Base-by-base conservation (phyloP, 2,329 filamentous ascomycete species). In the Phaeomoniella chlamydospora region DNA sequence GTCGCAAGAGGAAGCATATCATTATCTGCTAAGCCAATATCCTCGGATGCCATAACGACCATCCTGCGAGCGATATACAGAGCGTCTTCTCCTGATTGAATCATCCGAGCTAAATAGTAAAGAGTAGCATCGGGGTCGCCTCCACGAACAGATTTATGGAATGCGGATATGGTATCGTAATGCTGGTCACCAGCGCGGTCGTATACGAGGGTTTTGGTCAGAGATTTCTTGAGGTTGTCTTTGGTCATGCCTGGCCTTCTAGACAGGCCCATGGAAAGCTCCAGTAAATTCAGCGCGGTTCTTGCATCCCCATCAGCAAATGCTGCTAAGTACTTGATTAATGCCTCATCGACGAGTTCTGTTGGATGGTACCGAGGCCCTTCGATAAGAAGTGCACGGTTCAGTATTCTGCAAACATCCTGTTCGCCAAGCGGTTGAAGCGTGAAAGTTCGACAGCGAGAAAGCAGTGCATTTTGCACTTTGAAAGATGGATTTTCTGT, bases 401-500 rank as follows among this genome's bases (percentile, higher is more conserved):
- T 60, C 13, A 96, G 61, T 38, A 96, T 94, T 11, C 63, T 62
- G 13, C 72, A 63, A 4, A 96, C 67, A 56, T 92, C 73, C 2
- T 79, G 72, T 16, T 79, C 71, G 0, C 71, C 70, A 31, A 98
- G 69, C 45, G 86, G 78, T 32, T 77, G 65, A 6, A 98, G 62
- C 0, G 85, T 93, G 48, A 98, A 96, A 0, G 85, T 93, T 17
- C 90, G 72, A 57, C 88, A 96, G 33, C 90, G 72, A 15, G 84
- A 93, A 2, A 96, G 67, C 37, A 98, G 66, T 2, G 90, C 88
- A 44, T 75, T 79, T 47, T 90, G 82, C 30, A 98, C 76, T 50
- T 92, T 88, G 65, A 96, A 96, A 3, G 80, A 88, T 0, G 90
- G 90, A 46, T 98, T 98, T 57, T 98, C 90, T 0, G 90, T 98